These are phyloP conservation scores for Echium plantagineum DNA, from an alignment of 257 asterid species.

Conservation along the genomic window DNA sequence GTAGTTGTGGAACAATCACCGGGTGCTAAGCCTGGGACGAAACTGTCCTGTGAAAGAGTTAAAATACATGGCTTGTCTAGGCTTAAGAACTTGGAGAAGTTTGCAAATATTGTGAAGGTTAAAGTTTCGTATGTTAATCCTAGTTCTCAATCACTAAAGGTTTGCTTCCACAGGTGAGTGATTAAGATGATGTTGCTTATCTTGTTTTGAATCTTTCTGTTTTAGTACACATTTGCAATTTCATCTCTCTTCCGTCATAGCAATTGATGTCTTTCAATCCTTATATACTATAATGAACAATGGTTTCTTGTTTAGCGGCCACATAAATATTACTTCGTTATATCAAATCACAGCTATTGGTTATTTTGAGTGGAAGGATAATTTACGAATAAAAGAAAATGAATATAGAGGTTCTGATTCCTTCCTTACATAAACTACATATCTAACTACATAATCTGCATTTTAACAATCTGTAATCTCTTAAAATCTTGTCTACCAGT, in stretches of 20 bases:
- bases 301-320: not conserved
- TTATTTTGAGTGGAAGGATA: too few relatives aligned
- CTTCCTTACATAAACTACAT: too few relatives aligned
- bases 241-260: not conserved
- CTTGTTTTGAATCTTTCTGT: not conserved
- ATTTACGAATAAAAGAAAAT: too few relatives aligned
- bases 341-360: too few relatives aligned
- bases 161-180: conserved; percentile 92
- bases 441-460: too few relatives aligned
- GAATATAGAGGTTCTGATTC: too few relatives aligned
- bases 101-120: conserved; percentile 54
- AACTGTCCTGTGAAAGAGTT: conserved; percentile 65
- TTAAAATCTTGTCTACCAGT: too few relatives aligned
- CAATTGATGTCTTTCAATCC: not conserved
- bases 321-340: too few relatives aligned
- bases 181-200: conserved; percentile 5
- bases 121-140: conserved; percentile 37
- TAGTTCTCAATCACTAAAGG: conserved; percentile 31
- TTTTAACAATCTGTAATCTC: too few relatives aligned
- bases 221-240: conserved; percentile 1
- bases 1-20: conserved; percentile 56
- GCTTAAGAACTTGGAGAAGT: conserved; percentile 43
- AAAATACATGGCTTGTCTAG: conserved; percentile 60
- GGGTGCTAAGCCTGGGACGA: conserved; percentile 61
- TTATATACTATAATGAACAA: not conserved